These are phyloP conservation scores for Fusarium dimerum DNA, from an alignment of 2,329 filamentous ascomycete genomes.

Conservation along the genomic window DNA sequence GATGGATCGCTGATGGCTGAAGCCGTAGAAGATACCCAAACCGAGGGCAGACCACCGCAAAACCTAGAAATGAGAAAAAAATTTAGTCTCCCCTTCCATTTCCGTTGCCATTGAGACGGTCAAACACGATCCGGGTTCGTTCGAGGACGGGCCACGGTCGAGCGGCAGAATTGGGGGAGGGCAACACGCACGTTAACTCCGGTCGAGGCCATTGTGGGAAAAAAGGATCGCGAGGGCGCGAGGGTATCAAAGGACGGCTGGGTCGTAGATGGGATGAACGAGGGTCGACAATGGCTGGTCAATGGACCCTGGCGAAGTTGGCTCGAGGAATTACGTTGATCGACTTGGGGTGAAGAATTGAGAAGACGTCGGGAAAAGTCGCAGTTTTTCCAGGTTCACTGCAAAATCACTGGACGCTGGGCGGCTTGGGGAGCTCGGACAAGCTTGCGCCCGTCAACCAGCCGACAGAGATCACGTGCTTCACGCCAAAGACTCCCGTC, in stretches of 20 bases:
- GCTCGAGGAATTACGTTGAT: slow-evolving; percentile 42
- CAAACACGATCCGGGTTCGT: slow-evolving; percentile 13
- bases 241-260: slow-evolving; percentile 39
- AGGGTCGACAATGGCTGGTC: slow-evolving; percentile 42
- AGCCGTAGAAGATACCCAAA: slow-evolving; percentile 90
- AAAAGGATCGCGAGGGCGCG: slow-evolving; percentile 44
- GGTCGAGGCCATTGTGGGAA: slow-evolving; percentile 61
- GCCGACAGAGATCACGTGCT: slow-evolving; percentile 28
- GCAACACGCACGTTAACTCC: slow-evolving; percentile 64
- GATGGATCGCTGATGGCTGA: slow-evolving; percentile 88
- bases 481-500: neutral
- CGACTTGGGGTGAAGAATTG: slow-evolving; percentile 42
- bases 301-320: slow-evolving; percentile 46
- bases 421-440: slow-evolving; percentile 33
- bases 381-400: slow-evolving; percentile 43
- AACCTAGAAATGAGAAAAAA: slow-evolving; percentile 61
- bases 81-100: slow-evolving; percentile 30
- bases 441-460: slow-evolving; percentile 30
- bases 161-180: slow-evolving; percentile 28
- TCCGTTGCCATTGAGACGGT: slow-evolving; percentile 15
- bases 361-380: slow-evolving; percentile 49
- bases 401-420: slow-evolving; percentile 28
- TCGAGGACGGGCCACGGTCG: slow-evolving; percentile 21
- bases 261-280: slow-evolving; percentile 36
- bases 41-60: slow-evolving; percentile 94